Evolutionary conservation across 2,329 filamentous ascomycete species (phyloP), one percentile per base, ranked within the genome.

Genomic region (Neopestalotiopsis clavispora): DNA sequence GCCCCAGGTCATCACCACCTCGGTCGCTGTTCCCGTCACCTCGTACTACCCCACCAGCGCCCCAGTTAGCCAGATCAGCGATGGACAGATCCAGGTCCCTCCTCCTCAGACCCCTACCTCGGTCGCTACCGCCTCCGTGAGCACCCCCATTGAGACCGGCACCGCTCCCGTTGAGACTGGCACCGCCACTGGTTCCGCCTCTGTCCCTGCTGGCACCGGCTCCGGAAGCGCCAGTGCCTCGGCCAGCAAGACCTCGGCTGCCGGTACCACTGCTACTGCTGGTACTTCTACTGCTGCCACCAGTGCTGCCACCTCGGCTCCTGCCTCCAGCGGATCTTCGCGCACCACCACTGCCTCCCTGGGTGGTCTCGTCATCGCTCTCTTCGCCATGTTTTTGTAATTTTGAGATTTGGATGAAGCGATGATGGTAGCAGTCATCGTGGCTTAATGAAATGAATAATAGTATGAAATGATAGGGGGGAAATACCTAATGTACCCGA

Each of bases 51-150:
- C 63, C 45, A 67, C 65, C 52, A 73, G 73, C 57, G 75, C 78
- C 45, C 77, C 79, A 23, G 80, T 84, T 40, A 80, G 79, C 65
- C 82, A 86, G 76, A 80, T 80, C 71, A 79, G 79, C 4, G 85
- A 87, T 69, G 85, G 84, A 52, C 84, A 87, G 75, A 77, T 85
- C 71, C 82, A 86, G 74, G 81, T 82, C 6, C 83, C 81, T n/a
- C 74, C 75, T 13, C 74, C 77, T 1, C 74, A 72, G n/a, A 73
- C 73, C 32, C 65, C 71, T 38, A 52, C 65, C 28, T 69, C 74
- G 28, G 71, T 69, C 17, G 64, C 72, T 14, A 72, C 72, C 30
- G 71, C 71, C 9, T 69, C 71, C 4, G 70, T 71, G n/a, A 73
- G 71, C 12, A 69, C 72, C 9, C 74, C 74, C 45, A 72, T 56